Evolutionary conservation across 305 asterid species (phyloP).

Genomic region (Withania somnifera): DNA sequence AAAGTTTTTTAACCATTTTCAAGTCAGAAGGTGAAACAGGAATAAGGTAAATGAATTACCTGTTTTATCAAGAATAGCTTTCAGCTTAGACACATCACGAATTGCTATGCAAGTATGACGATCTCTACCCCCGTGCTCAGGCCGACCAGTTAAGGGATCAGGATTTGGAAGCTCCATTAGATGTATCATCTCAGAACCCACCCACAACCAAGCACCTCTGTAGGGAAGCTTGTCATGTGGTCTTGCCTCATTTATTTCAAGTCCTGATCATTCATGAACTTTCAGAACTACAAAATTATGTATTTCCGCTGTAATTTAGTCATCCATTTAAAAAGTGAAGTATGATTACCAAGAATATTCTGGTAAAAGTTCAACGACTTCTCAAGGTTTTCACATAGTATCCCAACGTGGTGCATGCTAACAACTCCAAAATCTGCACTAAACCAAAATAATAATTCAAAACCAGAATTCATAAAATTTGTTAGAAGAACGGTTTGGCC

Average conservation of each 20-base stretch:
- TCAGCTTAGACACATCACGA: constrained; percentile 65
- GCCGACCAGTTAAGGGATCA: constrained; percentile 71
- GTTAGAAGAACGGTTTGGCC: not conserved
- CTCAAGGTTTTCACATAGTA: constrained; percentile 84
- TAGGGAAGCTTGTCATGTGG: constrained; percentile 89
- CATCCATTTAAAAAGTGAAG: not conserved
- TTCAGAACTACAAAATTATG: not conserved
- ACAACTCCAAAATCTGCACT: constrained; percentile 69
- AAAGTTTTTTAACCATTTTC: not conserved
- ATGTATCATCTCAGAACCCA: constrained; percentile 91
- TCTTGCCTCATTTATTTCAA: constrained; percentile 77
- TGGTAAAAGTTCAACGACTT: constrained; percentile 76
- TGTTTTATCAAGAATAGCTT: constrained; percentile 65
- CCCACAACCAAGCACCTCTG: constrained; percentile 96
- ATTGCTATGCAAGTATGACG: constrained; percentile 84
- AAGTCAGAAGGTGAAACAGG: not conserved
- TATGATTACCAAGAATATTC: constrained; percentile 56
- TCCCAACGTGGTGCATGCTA: constrained; percentile 74
- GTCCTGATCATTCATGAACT: constrained; percentile 32
- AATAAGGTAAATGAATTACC: constrained; percentile 28
- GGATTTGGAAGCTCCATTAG: constrained; percentile 98
- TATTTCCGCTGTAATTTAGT: not conserved
- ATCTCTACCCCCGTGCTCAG: constrained; percentile 88
- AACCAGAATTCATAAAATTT: not conserved
- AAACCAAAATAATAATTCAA: not conserved